These are phyloP conservation scores for Talaromyces proteolyticus DNA, from an alignment of 495 filamentous ascomycete genomes.

Conservation along the genomic window DNA sequence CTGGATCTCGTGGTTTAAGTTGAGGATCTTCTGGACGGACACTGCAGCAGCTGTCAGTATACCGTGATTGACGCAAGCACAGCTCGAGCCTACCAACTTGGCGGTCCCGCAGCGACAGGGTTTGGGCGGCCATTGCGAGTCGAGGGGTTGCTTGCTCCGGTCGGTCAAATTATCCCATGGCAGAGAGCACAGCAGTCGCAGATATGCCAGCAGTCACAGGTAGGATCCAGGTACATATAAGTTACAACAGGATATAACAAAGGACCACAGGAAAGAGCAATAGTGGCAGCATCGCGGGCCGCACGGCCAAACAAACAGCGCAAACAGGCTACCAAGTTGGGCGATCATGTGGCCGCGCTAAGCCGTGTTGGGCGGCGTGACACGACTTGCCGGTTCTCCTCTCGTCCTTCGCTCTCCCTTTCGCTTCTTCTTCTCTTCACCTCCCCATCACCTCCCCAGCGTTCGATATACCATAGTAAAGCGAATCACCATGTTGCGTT, in stretches of 20 bases:
- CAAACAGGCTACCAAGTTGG: constrained; percentile 8
- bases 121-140: constrained; percentile 64
- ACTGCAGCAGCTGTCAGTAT: constrained; percentile 47
- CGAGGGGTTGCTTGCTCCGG: too few relatives aligned
- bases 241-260: too few relatives aligned
- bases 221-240: too few relatives aligned
- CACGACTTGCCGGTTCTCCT: constrained; percentile 10
- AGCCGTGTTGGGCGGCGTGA: neutral
- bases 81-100: constrained; percentile 72
- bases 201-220: too few relatives aligned
- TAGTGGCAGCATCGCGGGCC: too few relatives aligned
- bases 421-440: constrained; percentile 16
- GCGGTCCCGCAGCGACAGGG: constrained; percentile 83
- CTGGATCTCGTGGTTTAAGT: constrained; percentile 73
- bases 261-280: too few relatives aligned
- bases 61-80: neutral
- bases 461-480: constrained; percentile 34
- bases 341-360: constrained; percentile 3
- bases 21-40: constrained; percentile 92
- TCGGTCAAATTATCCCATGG: too few relatives aligned
- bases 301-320: constrained; percentile 10
- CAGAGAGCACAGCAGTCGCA: too few relatives aligned
- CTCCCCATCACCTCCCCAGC: constrained; percentile 16
- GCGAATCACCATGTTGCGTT: constrained; percentile 36
- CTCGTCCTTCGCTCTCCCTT: constrained; percentile 1